phyloP scores from a whole-genome alignment of 2,329 filamentous ascomycete species.

The Pseudopyricularia javanii region DNA sequence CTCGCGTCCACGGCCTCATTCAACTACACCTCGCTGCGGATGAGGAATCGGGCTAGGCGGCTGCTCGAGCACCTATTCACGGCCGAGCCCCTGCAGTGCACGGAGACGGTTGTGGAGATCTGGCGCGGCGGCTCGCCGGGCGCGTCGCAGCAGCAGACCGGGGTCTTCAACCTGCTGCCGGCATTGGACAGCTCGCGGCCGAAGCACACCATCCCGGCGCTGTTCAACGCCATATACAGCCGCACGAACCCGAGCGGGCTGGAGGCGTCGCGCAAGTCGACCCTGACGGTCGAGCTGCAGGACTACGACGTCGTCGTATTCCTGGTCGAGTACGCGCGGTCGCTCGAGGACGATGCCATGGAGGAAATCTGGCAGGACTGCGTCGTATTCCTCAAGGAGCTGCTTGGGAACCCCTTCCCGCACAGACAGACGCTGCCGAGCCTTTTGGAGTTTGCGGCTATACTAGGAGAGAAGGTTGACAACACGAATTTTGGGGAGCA shows the following conservation, averaged over 20 bases:
- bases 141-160: constrained; percentile 22
- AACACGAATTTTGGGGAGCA: constrained; percentile 97
- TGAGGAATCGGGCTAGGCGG: constrained; percentile 79
- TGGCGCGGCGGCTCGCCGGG: constrained; percentile 51
- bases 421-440: constrained; percentile 82
- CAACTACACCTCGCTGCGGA: constrained; percentile 76
- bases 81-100: constrained; percentile 81
- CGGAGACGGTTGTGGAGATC: constrained; percentile 80
- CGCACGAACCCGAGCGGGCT: constrained; percentile 75
- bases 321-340: constrained; percentile 77
- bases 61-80: constrained; percentile 87
- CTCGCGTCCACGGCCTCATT: constrained; percentile 66
- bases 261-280: constrained; percentile 71
- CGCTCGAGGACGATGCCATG: constrained; percentile 91
- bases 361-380: constrained; percentile 98
- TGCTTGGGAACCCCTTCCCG: constrained; percentile 86
- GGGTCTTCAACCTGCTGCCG: constrained; percentile 77
- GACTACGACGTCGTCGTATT: constrained; percentile 82
- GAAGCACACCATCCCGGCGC: constrained; percentile 80
- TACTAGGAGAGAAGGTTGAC: constrained; percentile 88
- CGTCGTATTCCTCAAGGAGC: constrained; percentile 77
- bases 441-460: constrained; percentile 76
- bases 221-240: constrained; percentile 94
- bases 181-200: constrained; percentile 85
- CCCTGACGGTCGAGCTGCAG: constrained; percentile 70